phyloP scores from a whole-genome alignment of 352 stramenopile genomes.

The Phytopythium cucurbitacearum region DNA sequence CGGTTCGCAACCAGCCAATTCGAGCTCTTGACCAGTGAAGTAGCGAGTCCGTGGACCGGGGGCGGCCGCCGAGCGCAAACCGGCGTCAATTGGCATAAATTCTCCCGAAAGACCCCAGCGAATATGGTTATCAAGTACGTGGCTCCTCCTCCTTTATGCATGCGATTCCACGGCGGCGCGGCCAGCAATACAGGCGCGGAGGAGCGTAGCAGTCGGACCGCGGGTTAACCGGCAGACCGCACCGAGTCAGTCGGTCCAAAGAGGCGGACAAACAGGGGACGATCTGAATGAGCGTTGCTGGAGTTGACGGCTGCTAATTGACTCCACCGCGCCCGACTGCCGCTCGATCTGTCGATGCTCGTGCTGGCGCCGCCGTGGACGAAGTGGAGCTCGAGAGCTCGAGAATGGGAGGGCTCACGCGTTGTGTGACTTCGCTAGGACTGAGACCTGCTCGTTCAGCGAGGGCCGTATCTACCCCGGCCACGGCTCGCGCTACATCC shows the following conservation, averaged over 20 bases:
- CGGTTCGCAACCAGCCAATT: constrained; percentile 84
- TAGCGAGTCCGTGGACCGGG: constrained; percentile 26
- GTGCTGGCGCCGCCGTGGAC: neutral
- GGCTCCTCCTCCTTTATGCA: constrained; percentile 6
- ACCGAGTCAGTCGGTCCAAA: too few relatives aligned
- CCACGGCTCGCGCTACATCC: constrained; percentile 98
- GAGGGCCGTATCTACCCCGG: constrained; percentile 96
- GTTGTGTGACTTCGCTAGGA: constrained; percentile 31
- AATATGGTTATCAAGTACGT: constrained; percentile 92
- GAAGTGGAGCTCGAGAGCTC: neutral
- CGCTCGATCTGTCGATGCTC: neutral
- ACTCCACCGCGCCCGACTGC: too few relatives aligned
- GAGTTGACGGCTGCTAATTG: too few relatives aligned
- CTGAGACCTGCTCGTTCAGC: constrained; percentile 89
- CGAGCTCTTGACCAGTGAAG: constrained; percentile 33
- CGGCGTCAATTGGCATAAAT: constrained; percentile 80
- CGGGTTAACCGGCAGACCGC: too few relatives aligned
- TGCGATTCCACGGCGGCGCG: neutral
- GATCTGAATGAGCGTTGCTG: too few relatives aligned
- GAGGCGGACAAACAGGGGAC: too few relatives aligned
- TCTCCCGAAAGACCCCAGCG: constrained; percentile 86
- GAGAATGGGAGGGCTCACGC: neutral
- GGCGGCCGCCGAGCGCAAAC: constrained; percentile 12
- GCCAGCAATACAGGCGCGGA: too few relatives aligned
- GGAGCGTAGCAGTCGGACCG: too few relatives aligned